A percentile compares a stretch with the other conserved stretches of the same genome.
Evolutionary conservation across 2,329 filamentous ascomycete genomes (phyloP).

Genomic region (Teratosphaeria viscida): DNA sequence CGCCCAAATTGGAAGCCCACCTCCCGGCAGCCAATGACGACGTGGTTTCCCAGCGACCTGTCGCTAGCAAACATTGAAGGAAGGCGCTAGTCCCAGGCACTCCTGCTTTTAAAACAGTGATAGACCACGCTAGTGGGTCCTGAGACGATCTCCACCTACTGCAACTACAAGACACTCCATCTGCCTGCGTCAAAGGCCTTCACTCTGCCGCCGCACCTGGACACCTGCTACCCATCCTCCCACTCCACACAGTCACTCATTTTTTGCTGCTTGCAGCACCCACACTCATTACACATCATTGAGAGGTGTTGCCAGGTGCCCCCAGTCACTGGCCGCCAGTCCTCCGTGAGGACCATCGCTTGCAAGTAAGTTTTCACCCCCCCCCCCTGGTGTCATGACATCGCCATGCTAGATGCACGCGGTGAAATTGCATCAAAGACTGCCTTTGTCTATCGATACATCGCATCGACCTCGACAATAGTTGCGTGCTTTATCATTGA

Average conservation of each 20-base stretch:
- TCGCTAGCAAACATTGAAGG: neutral
- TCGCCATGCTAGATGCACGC: neutral
- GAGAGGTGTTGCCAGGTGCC: neutral
- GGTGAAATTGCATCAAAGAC: neutral
- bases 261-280: slow-evolving; percentile 4
- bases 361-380: slow-evolving; percentile 1
- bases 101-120: slow-evolving; percentile 2
- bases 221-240: neutral
- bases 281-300: slow-evolving; percentile 3
- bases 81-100: neutral
- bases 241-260: slow-evolving; percentile 2
- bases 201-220: neutral
- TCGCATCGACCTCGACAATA: neutral
- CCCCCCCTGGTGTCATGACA: neutral
- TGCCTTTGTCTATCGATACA: neutral
- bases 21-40: neutral
- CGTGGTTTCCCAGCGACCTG: neutral
- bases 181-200: neutral
- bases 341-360: slow-evolving; percentile 1
- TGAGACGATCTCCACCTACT: neutral
- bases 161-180: neutral
- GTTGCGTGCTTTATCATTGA: neutral
- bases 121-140: neutral
- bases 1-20: neutral
- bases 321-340: slow-evolving; percentile 2